phyloP scores from a whole-genome alignment of 2,329 filamentous ascomycete species.

The Xylaria sp. region DNA sequence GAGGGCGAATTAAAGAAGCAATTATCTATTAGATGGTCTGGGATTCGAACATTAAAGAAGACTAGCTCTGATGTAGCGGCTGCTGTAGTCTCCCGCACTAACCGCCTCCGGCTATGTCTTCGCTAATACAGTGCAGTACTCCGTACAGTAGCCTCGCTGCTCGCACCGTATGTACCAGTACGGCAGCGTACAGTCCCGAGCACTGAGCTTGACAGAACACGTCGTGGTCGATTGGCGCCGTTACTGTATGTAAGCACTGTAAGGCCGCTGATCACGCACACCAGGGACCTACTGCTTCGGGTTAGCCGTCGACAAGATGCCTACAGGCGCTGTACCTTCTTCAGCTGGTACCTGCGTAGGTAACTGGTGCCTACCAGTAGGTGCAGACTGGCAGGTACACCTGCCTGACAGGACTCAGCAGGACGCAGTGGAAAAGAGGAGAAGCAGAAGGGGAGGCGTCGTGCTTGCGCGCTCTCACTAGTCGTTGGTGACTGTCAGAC shows the following conservation, averaged over 20 bases:
- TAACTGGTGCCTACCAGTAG: too few relatives aligned
- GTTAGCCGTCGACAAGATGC: background rate
- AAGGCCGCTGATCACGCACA: background rate
- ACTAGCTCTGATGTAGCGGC: slow-evolving; percentile 1
- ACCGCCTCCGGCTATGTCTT: background rate
- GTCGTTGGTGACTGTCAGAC: too few relatives aligned
- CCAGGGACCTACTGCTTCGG: background rate
- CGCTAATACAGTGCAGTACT: background rate
- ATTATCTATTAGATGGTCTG: slow-evolving; percentile 12
- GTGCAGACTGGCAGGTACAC: too few relatives aligned
- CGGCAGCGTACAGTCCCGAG: background rate
- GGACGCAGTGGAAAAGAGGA: too few relatives aligned
- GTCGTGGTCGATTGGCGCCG: too few relatives aligned
- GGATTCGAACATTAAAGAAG: slow-evolving; percentile 17
- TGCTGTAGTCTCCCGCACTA: background rate
- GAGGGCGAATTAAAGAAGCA: slow-evolving; percentile 19
- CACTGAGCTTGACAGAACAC: background rate
- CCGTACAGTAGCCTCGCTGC: background rate
- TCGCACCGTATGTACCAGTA: background rate
- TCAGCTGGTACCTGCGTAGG: too few relatives aligned
- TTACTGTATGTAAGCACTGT: background rate
- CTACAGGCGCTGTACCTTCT: background rate
- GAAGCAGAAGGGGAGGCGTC: too few relatives aligned
- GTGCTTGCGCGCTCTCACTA: too few relatives aligned
- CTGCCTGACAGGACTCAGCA: too few relatives aligned